Evolutionary conservation across 2,329 filamentous ascomycete species (phyloP), one percentile per base, ranked within the genome.

Genomic region (Phaeophleospora eucalypticola): DNA sequence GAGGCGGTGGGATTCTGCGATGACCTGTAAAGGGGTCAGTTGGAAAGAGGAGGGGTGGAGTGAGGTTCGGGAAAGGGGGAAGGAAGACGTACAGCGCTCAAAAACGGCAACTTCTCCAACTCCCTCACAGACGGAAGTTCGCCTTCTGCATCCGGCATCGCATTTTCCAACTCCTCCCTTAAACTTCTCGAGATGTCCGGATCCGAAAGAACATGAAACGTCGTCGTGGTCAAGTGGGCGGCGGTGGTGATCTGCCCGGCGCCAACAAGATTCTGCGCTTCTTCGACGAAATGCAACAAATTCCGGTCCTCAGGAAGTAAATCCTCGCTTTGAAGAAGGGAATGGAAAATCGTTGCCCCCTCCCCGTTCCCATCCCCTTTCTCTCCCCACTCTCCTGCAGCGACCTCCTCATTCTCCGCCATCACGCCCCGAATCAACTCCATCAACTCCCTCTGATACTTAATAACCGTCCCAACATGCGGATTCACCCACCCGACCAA

Each of bases 181-280:
- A 76, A 53, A 67, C 51, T 1, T 59, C 54, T 1, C 66, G 64
- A 2, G 66, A 49, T 21, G 67, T 58, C 9, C 74, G 58, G 27
- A 76, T 43, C 41, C 73, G 60, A 50, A 67, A 74, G 4, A 64
- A 63, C 1, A 69, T 71, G 7, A 70, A 52, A 56, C 68, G 68
- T 8, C 74, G 52, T 2, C 71, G 62, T 33, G 67, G 68, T n/a
- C n/a, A n/a, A n/a, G n/a, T n/a, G n/a, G n/a, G n/a, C n/a, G n/a
- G n/a, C n/a, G 1, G 66, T 71, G 7, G 68, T 66, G 0, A 73
- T 76, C 48, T 75, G 71, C 14, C 64, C 64, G 14, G 73, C 74
- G 3, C 66, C 74, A 49, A 73, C n/a, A n/a, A n/a, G n/a, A n/a
- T n/a, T n/a, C n/a, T n/a, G n/a, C n/a, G n/a, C n/a, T n/a, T 76